Percentiles rank a stretch among this genome's conserved stretches.
Evolutionary conservation across 1,139 yeast species (phyloP).

Genomic region (Maudiozyma humilis): DNA sequence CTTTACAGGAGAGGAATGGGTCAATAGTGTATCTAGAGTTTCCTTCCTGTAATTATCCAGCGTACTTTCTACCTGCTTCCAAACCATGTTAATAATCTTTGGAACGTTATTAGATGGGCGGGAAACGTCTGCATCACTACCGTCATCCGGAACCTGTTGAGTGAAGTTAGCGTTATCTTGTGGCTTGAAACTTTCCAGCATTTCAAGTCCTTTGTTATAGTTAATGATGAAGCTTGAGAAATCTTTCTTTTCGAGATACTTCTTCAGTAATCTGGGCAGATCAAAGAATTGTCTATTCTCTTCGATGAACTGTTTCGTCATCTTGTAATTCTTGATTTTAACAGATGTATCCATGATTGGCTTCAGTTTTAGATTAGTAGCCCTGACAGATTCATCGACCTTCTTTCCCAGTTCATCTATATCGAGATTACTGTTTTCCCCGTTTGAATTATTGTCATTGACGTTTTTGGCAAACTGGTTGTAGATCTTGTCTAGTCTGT

Average conservation of each 20-base stretch:
- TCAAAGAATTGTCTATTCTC: slow-evolving; percentile 59
- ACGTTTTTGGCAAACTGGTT: slow-evolving; percentile 34
- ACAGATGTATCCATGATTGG: slow-evolving; percentile 64
- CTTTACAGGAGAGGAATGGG: slow-evolving; percentile 17
- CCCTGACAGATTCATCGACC: slow-evolving; percentile 41
- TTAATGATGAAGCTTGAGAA: slow-evolving; percentile 66
- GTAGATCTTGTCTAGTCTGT: slow-evolving; percentile 51
- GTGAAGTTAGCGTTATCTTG: not conserved
- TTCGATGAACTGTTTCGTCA: slow-evolving; percentile 56
- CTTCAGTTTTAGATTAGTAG: slow-evolving; percentile 62
- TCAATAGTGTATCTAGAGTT: slow-evolving; percentile 48
- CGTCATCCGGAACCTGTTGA: not conserved
- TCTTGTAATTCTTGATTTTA: slow-evolving; percentile 51
- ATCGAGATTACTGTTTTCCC: slow-evolving; percentile 14
- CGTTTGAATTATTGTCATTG: slow-evolving; percentile 3
- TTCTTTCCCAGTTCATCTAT: slow-evolving; percentile 40
- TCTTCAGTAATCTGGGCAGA: slow-evolving; percentile 53
- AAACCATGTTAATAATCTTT: slow-evolving; percentile 43
- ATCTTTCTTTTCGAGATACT: slow-evolving; percentile 50
- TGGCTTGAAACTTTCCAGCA: slow-evolving; percentile 21
- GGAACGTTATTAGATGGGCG: slow-evolving; percentile 10
- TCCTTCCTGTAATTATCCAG: slow-evolving; percentile 56
- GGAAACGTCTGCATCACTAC: not conserved
- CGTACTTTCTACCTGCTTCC: slow-evolving; percentile 59
- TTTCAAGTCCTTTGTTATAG: slow-evolving; percentile 49